Evolutionary conservation across 1,139 yeast species (phyloP), one percentile per base, ranked within the genome.

Genomic region (Taiozyma sp.): DNA sequence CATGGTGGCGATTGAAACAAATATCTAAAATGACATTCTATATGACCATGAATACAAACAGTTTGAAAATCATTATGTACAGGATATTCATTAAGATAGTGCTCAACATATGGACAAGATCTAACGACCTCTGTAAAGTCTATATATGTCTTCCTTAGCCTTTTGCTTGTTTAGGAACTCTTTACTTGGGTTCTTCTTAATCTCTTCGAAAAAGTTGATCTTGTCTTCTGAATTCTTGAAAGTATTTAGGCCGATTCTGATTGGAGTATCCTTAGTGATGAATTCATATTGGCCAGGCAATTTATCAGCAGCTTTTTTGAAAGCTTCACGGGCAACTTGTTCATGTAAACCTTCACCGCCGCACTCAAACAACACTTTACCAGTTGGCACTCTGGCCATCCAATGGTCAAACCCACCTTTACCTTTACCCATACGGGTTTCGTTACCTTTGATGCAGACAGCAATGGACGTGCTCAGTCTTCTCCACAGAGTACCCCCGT

Each of bases 351-450:
- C 73, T 43, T 73, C 76, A 43, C 83, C 85, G 56, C 74, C 77
- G 64, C 91, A 83, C 70, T 93, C 99, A 66, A 91, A 90, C 37
- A 90, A 74, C 46, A 93, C 83, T 65, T 90, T 90, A 4, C 99
- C 99, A 0, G 97, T 90, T 45, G 99, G 96, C 21, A 93, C 93
- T 63, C 99, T 81, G 43, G 85, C 88, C 57, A 96, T 96, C 98
- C 98, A 95, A 73, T 89, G 95, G 62, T 90, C 96, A 66, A 93
- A 91, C 0, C 95, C 85, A 70, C 99, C 99, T 71, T 93, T 93
- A 74, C 99, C 99, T 71, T 95, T 93, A 75, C 99, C 99, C 99
- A 93, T 93, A 83, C 99, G 93, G 21, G 97, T 89, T 68, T 93
- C 97, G 69, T 95, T 93, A 74, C 99, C 99, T 73, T 93, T 93